Evolutionary conservation across 495 filamentous ascomycete species (phyloP).

Genomic region (Penicillium goetzii): DNA sequence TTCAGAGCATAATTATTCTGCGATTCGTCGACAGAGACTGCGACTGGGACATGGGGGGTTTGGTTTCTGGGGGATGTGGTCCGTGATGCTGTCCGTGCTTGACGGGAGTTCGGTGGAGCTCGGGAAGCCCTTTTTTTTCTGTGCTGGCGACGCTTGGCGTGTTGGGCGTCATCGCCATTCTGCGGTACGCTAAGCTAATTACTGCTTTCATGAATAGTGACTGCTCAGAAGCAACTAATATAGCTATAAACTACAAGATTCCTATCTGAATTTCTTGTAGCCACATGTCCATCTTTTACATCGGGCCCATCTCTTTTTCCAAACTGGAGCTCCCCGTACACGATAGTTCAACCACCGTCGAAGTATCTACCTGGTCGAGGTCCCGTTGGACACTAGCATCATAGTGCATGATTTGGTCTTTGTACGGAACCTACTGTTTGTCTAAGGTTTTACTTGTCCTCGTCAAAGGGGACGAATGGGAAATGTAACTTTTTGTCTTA

Average conservation of each 20-base stretch:
- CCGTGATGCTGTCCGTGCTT: conserved; percentile 40
- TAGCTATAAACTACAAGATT: neutral
- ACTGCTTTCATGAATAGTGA: neutral
- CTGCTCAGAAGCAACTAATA: neutral
- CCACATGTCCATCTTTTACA: neutral
- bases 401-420: neutral
- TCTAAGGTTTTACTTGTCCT: neutral
- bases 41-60: conserved; percentile 13
- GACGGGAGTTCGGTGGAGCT: conserved; percentile 19
- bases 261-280: neutral
- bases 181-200: neutral
- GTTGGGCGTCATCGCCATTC: neutral
- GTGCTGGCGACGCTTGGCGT: neutral
- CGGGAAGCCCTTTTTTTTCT: neutral
- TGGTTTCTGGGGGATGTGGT: conserved; percentile 29
- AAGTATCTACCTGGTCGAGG: neutral
- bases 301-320: conserved; percentile 2
- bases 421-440: neutral
- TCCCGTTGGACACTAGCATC: neutral
- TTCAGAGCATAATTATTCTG: neutral
- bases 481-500: neutral
- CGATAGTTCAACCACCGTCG: conserved; percentile 1
- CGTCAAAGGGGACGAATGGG: neutral
- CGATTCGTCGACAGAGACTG: conserved; percentile 4
- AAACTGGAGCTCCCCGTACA: neutral